These are phyloP conservation scores for Boeremia exigua DNA, from an alignment of 2,329 filamentous ascomycete genomes.

Conservation along the genomic window DNA sequence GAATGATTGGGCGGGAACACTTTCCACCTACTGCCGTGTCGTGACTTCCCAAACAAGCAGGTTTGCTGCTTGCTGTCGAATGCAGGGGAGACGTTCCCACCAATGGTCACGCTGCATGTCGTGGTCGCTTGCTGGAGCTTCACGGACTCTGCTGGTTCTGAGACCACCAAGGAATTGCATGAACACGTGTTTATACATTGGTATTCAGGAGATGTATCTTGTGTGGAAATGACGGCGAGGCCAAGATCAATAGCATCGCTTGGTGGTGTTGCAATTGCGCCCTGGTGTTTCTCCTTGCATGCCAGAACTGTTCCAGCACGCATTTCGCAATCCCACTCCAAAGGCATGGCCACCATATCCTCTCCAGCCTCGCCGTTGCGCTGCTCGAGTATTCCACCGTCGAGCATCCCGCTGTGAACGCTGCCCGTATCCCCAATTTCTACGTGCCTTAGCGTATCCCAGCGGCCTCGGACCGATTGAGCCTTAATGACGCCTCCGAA, in stretches of 20 bases:
- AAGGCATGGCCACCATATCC: not conserved
- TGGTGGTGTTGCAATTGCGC: not conserved
- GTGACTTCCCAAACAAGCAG: constrained; percentile 12
- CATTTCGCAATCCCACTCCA: not conserved
- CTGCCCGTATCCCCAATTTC: not conserved
- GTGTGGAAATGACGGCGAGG: too few relatives aligned
- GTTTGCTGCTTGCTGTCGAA: constrained; percentile 18
- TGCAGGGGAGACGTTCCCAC: constrained; percentile 11
- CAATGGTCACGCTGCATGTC: constrained; percentile 5
- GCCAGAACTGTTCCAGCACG: not conserved
- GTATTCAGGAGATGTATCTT: too few relatives aligned
- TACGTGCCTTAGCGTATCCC: not conserved
- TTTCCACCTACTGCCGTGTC: constrained; percentile 8
- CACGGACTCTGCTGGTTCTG: too few relatives aligned
- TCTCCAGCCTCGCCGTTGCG: not conserved
- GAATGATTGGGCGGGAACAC: constrained; percentile 14
- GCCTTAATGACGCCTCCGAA: constrained; percentile 20
- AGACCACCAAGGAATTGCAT: too few relatives aligned
- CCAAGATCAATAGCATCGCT: too few relatives aligned
- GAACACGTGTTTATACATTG: too few relatives aligned
- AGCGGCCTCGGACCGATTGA: not conserved
- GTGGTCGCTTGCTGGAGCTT: not conserved
- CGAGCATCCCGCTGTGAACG: not conserved
- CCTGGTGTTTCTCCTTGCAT: not conserved
- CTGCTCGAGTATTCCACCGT: not conserved